Conservation (phyloP, 2,329 filamentous ascomycete genomes). For the Ophiostoma quercus region DNA sequence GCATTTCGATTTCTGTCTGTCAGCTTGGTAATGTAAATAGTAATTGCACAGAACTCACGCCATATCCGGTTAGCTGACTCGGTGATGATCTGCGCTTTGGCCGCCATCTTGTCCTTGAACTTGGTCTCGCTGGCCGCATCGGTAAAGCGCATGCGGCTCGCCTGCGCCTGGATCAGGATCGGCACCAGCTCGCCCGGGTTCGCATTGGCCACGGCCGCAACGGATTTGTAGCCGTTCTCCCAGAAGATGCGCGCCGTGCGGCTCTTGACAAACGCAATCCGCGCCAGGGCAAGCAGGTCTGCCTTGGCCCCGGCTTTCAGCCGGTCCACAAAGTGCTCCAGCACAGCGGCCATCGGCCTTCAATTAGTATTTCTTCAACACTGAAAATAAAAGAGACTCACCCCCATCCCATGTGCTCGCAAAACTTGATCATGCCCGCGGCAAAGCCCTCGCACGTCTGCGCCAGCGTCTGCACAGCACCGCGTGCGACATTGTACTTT, state of each 20-base stretch:
- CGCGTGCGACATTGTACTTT: conserved; percentile 66
- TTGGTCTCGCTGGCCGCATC: conserved; percentile 19
- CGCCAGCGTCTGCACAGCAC: conserved; percentile 64
- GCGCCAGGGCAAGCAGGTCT: conserved; percentile 64
- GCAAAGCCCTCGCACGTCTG: conserved; percentile 75
- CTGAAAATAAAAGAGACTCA: conserved; percentile 28
- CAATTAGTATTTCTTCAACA: background rate
- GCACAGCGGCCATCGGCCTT: conserved; percentile 58
- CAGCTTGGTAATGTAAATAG: background rate
- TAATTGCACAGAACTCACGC: conserved; percentile 44
- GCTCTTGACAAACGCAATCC: conserved; percentile 71
- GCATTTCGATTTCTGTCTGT: conserved; percentile 29
- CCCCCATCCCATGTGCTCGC: conserved; percentile 69
- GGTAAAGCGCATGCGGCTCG: conserved; percentile 39
- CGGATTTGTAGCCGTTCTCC: conserved; percentile 67
- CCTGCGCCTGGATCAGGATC: conserved; percentile 64
- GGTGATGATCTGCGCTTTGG: conserved; percentile 63
- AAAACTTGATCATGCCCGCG: conserved; percentile 74
- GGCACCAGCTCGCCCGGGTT: conserved; percentile 63
- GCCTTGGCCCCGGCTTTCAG: conserved; percentile 66
- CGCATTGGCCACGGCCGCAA: conserved; percentile 64
- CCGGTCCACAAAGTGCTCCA: conserved; percentile 71
- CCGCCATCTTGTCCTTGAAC: conserved; percentile 19
- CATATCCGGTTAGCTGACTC: conserved; percentile 64
- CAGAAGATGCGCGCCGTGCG: conserved; percentile 68